Base-by-base conservation (phyloP, 306 rosid species). In the Acacia confusa region DNA sequence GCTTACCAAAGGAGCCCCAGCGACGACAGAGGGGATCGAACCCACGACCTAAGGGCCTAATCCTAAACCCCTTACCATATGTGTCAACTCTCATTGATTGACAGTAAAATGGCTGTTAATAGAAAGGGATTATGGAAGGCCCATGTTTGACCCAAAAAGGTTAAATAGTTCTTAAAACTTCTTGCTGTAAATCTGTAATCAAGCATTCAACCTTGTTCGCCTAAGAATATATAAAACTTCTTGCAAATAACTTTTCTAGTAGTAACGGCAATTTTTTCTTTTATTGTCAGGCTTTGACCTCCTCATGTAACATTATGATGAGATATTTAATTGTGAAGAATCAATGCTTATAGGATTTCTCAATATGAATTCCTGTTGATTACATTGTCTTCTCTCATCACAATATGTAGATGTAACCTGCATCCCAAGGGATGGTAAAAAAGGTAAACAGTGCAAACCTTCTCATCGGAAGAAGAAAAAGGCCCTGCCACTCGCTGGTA, bases 401-500 rank as follows among this genome's bases (percentile, higher is more conserved):
- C 38, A 5, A 41, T 8, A 9, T 55, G 61, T 9, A 55, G 61
- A 55, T 7, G 27, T n/a, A 55, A 55, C 61, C 1, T 20, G 61
- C 15, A 10, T 15, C 25, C 61, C 61, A 55, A 55, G 12, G 4
- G 27, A n/a, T 2, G 61, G 61, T 57, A 57, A 9, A 2, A 85
- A 85, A 76, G 86, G 34, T 4, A 78, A 44, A 64, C 65, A 10
- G 43, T 85, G 88, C 82, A 85, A 78, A 65, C 64, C 61, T 53
- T 7, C 2, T 53, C 66, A n/a, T 82, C 45, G 64, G 16, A 78
- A 82, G 83, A 85, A 79, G 47, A 85, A 79, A 32, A 82, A 75
- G 85, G 82, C 78, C 25, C 48, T 63, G 68, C 61, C 71, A 32
- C 36, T 85, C 2, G 68, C 84, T 50, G 88, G 88, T 85, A 71